Conservation (phyloP, 192 early-diverging fungal species). For the Phycomyces nitens region DNA sequence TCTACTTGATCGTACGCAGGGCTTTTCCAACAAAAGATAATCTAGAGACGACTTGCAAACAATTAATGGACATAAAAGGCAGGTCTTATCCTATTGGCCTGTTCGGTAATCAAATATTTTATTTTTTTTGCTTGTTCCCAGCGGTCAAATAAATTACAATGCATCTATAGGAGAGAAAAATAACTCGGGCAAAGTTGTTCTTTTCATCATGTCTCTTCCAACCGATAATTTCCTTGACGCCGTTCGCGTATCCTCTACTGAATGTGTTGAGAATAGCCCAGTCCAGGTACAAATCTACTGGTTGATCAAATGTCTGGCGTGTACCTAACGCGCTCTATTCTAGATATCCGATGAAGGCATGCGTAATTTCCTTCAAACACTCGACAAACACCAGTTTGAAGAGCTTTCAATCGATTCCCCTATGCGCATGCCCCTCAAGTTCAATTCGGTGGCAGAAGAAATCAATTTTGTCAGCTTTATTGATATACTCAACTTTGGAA, state of each 20-base stretch:
- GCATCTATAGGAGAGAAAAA: too few species aligned
- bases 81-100: neutral
- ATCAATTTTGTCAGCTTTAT: conserved; percentile 72
- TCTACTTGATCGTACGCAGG: too few species aligned
- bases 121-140: conserved; percentile 7
- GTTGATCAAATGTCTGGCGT: too few species aligned
- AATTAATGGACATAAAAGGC: neutral
- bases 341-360: conserved; percentile 30
- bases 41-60: too few species aligned
- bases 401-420: conserved; percentile 48
- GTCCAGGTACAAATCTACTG: conserved; percentile 21
- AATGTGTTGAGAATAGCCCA: conserved; percentile 25
- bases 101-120: neutral
- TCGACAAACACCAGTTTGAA: conserved; percentile 32
- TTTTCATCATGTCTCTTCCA: conserved; percentile 16
- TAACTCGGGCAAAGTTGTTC: neutral
- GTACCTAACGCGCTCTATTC: neutral
- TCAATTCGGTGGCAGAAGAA: conserved; percentile 70
- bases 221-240: conserved; percentile 33
- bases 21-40: too few species aligned
- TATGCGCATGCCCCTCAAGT: conserved; percentile 69
- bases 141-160: too few species aligned
- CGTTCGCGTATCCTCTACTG: conserved; percentile 39
- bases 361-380: conserved; percentile 30
- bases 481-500: conserved; percentile 76